Base-by-base conservation (phyloP, 371 early-diverging fungal genomes). In the Mucor irregularis region DNA sequence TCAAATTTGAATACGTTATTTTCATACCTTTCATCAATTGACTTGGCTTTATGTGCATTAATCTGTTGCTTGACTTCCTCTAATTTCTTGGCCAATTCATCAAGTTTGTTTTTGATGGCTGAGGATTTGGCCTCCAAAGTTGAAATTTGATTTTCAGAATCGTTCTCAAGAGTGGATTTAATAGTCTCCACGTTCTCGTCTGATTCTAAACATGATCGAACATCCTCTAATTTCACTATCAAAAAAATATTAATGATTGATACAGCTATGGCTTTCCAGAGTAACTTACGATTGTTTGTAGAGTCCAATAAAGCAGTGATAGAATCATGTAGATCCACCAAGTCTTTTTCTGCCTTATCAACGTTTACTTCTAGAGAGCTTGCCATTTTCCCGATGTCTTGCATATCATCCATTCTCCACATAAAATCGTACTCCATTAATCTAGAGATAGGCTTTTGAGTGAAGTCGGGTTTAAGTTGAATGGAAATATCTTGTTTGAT, bases 341-440 rank as follows among this genome's bases (percentile, higher is more conserved):
- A 19, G 3, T 26, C 31, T 1, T 19, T 6, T 1, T 52, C 31
- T 16, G 53, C 40, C 14, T 30, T 22, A 24, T 30, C 13, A 9
- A 43, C 40, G 9, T 31, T 31, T 0, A 4, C 3, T 4, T 31
- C 31, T 7, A 52, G 1, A 9, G 16, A 8, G 16, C 42, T 10
- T 5, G 42, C 19, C 30, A 52, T 26, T 24, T n/a, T 14, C 5
- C 42, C 3, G 19, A 26, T 42, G 5, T 42, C 11, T 3, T 13
- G 25, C 21, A 28, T 40, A 25, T 52, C 53, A 21, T 29, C 17
- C 31, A 52, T 29, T 14, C 42, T 52, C 53, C 53, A 52, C 6
- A 22, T 10, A 42, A 22, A 28, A 0, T 52, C 24, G 1, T 14
- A 16, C 14, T 52, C 33, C 14, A 42, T 33, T 30, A 42, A 52